A percentile compares a stretch with the other conserved stretches of the same genome.
phyloP scores from a whole-genome alignment of 2,329 filamentous ascomycete species.

The Apiospora phragmitis region DNA sequence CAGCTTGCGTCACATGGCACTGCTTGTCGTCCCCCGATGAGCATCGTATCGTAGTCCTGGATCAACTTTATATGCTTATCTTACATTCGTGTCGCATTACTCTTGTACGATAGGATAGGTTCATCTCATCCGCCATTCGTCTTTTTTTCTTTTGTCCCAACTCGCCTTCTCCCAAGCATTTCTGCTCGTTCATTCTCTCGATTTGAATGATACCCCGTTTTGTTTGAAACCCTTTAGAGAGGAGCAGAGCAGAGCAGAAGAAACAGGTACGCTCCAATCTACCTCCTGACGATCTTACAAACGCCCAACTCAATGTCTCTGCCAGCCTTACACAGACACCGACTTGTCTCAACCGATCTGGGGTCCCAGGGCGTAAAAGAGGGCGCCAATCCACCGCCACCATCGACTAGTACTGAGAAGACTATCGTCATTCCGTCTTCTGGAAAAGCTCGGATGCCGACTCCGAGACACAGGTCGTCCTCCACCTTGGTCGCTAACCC shows the following conservation, averaged over 20 bases:
- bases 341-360: neutral
- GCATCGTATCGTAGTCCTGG: neutral
- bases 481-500: neutral
- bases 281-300: neutral
- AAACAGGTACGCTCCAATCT: neutral
- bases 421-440: neutral
- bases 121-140: neutral
- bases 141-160: neutral
- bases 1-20: neutral
- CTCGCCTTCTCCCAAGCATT: neutral
- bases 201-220: neutral
- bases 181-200: too few relatives aligned
- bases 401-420: neutral
- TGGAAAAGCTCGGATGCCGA: neutral
- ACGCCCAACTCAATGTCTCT: slow-evolving; percentile 9
- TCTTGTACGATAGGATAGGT: neutral
- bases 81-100: neutral
- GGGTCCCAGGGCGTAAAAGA: neutral
- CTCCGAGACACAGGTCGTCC: neutral
- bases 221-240: neutral
- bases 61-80: neutral
- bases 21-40: neutral
- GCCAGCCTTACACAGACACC: neutral
- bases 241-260: neutral
- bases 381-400: neutral